Evolutionary conservation across 2,329 filamentous ascomycete species (phyloP), one percentile per base, ranked within the genome.

Genomic region (Trichoderma sp.): DNA sequence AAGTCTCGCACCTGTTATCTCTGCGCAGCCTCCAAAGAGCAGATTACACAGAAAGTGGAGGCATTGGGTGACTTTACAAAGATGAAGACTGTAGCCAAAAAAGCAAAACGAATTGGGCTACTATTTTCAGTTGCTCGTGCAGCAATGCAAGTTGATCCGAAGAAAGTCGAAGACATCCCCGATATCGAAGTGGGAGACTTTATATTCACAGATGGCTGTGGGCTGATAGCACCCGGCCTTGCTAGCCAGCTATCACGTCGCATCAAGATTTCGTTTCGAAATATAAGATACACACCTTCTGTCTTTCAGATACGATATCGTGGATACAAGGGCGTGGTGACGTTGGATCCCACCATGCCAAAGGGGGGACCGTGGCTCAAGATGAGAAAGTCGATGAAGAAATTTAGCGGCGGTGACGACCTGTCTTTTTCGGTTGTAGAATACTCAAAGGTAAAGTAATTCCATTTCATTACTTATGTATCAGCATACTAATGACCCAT

Each of bases 291-390:
- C 71, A 76, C 76, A 6, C 82, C 82, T 12, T 82, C 81, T 0
- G 82, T 83, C 4, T 81, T 81, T 69, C 81, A 84, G 72, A 83
- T 84, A 30, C 76, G 81, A 34, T 84, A 84, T 74, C 78, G 80
- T 2, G 83, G 83, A 3, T 84, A 84, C 73, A 84, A 84, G 70
- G 82, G 82, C 2, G 82, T 83, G 6, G 77, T 84, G 36, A 83
- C 79, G 12, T 58, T 82, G 15, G 82, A 84, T 65, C 79, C 78
- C 6, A 71, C 43, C 3, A 78, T 79, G 77, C 71, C 32, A 15
- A 71, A 72, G 11, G 58, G 66, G 3, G 61, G 65, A 6, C 34
- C 72, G 1, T 71, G 75, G 26, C 70, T 78, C 12, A 77, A 75
- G 43, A 73, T 84, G 51, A 74, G 77, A 14, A 76, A 75, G 60